phyloP scores from a whole-genome alignment of 139 green algal species.

The Micromonas commoda region DNA sequence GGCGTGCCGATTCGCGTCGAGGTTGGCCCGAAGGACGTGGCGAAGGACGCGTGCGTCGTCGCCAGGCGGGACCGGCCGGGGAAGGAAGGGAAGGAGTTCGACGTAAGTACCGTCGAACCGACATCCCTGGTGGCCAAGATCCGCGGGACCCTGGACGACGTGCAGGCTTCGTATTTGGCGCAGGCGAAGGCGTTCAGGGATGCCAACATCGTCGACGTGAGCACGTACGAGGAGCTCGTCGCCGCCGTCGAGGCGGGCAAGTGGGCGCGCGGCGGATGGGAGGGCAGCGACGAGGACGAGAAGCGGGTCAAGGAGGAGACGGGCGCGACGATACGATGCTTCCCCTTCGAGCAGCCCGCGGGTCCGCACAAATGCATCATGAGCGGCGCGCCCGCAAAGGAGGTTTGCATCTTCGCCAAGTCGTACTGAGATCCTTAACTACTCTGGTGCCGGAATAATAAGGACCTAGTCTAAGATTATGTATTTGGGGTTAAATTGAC shows the following conservation, averaged over 20 bases:
- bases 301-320: conserved; percentile 90
- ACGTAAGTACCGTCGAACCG: conserved; percentile 61
- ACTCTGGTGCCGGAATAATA: too few relatives aligned
- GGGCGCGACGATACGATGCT: conserved; percentile 83
- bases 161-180: conserved; percentile 55
- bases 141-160: conserved; percentile 49
- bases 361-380: conserved; percentile 71
- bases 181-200: conserved; percentile 82
- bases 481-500: too few relatives aligned
- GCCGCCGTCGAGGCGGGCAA: conserved; percentile 68
- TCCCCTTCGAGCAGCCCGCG: conserved; percentile 85
- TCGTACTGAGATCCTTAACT: conserved; percentile 64
- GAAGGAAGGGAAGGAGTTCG: conserved; percentile 93
- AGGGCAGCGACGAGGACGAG: conserved; percentile 75
- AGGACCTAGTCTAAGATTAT: too few relatives aligned
- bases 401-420: conserved; percentile 94
- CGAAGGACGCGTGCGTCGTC: conserved; percentile 61
- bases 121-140: conserved; percentile 55
- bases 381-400: conserved; percentile 57
- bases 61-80: conserved; percentile 74
- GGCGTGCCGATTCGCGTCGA: conserved; percentile 72
- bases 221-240: conserved; percentile 85
- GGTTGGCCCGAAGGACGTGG: conserved; percentile 83
- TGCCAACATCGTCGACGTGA: conserved; percentile 90
- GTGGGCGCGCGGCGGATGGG: conserved; percentile 87